phyloP scores from a whole-genome alignment of 2,329 filamentous ascomycete genomes.

The Sporothrix pallida region DNA sequence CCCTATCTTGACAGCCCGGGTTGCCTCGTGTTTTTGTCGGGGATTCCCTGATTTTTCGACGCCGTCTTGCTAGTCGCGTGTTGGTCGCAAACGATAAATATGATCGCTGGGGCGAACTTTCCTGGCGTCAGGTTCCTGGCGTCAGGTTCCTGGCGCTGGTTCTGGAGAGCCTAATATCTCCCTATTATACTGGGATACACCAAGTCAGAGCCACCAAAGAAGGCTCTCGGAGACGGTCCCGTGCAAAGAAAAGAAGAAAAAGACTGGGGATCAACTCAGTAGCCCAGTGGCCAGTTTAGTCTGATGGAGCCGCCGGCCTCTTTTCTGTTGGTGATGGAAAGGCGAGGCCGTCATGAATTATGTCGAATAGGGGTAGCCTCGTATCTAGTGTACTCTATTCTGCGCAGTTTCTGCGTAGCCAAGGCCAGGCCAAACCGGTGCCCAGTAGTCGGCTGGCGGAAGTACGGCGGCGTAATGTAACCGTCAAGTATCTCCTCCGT shows the following conservation, averaged over 20 bases:
- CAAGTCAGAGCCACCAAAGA: background rate
- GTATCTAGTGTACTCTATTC: constrained; percentile 21
- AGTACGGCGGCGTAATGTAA: background rate
- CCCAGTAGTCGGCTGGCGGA: background rate
- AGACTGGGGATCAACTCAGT: constrained; percentile 8
- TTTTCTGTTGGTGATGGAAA: background rate
- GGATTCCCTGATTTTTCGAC: constrained; percentile 2
- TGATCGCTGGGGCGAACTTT: constrained; percentile 19
- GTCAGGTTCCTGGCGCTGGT: constrained; percentile 16
- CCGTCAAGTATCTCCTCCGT: background rate
- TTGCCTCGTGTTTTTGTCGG: background rate
- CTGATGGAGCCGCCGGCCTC: constrained; percentile 8
- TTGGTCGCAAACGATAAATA: constrained; percentile 10
- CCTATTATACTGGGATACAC: no score
- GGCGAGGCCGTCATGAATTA: background rate
- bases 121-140: constrained; percentile 3
- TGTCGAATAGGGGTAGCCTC: constrained; percentile 1
- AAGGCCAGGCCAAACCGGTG: background rate
- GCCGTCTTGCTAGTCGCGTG: constrained; percentile 13
- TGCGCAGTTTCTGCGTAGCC: constrained; percentile 22
- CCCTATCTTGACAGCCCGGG: background rate
- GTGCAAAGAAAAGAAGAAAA: background rate
- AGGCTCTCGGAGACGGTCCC: background rate
- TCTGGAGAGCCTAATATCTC: background rate
- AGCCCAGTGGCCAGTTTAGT: constrained; percentile 18